Base-by-base conservation (phyloP, 2,329 filamentous ascomycete genomes). In the Pyricularia sp. region DNA sequence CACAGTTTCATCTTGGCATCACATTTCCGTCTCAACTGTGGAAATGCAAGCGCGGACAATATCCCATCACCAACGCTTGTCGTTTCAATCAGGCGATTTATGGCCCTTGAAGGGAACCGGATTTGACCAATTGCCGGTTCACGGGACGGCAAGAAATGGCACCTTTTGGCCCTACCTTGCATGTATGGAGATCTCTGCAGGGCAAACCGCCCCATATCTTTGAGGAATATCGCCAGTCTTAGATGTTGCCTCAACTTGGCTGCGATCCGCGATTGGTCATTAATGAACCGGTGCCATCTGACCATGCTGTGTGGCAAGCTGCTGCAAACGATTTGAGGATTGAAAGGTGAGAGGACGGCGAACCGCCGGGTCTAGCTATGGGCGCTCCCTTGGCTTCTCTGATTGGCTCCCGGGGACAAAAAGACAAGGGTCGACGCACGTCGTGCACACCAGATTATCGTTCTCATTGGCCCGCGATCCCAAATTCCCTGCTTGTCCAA, bases 401-500 rank as follows among this genome's bases (percentile, higher is more conserved):
- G 59, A 63, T 63, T 63, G 59, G 59, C 25, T 28, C 23, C 12
- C 12, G 14, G 59, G 4, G 25, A 17, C 3, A 28, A 2, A 28
- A 63, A 26, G 65, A 64, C 68, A 70, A 68, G 68, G 69, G 25
- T 65, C 25, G 26, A 61, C 65, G 68, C 69, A 72, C 68, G 69
- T 66, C 66, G 61, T 68, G 33, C 63, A 30, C 59, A 28, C 61
- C 28, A 68, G 55, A 64, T 67, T 63, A 50, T 65, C 68, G 36
- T 69, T 70, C 42, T 71, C 64, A 71, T 50, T 71, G 68, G 68
- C 28, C 65, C 28, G 67, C 66, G n/a, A 68, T 68, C 66, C 17
- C 5, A 36, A 33, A n/a, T 36, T 26, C 42, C 26, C 67, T 73
- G 70, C 42, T 50, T 20, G 36, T 14, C 66, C 66, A 63, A 68